These are phyloP conservation scores for Talaromyces sp. DNA, from an alignment of 2,329 filamentous ascomycete species.

Conservation along the genomic window DNA sequence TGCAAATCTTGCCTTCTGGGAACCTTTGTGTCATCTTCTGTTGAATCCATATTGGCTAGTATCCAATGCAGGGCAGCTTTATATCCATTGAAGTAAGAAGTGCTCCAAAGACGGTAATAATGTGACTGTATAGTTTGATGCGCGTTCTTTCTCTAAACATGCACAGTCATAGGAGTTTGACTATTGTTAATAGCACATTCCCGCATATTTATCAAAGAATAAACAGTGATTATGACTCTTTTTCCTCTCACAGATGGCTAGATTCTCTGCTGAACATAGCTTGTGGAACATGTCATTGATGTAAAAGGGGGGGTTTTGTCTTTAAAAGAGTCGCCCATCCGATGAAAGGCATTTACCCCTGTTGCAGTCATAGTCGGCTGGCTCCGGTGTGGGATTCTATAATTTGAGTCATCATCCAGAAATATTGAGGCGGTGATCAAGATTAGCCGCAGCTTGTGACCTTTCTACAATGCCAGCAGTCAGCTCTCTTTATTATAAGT, in stretches of 20 bases:
- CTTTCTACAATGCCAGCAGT: background rate
- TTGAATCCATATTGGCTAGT: background rate
- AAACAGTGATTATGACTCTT: background rate
- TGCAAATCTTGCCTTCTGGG: background rate
- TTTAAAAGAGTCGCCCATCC: background rate
- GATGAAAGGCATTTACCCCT: background rate
- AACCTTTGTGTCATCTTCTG: background rate
- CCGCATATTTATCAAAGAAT: background rate
- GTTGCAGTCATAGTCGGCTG: background rate
- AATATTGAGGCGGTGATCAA: background rate
- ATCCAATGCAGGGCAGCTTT: no score
- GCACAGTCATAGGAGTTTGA: background rate
- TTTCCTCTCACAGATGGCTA: background rate
- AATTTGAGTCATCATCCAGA: background rate
- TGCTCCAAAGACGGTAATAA: no score
- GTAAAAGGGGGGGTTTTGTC: background rate
- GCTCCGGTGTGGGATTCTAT: background rate
- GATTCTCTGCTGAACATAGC: background rate
- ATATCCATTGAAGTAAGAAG: no score
- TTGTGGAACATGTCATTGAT: background rate
- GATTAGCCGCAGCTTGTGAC: background rate
- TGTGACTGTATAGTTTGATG: no score
- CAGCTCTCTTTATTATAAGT: background rate
- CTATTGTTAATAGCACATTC: background rate
- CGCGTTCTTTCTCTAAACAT: background rate